Evolutionary conservation across 768 basidiomycete species (phyloP).

Genomic region (Rubroboletus satanas): DNA sequence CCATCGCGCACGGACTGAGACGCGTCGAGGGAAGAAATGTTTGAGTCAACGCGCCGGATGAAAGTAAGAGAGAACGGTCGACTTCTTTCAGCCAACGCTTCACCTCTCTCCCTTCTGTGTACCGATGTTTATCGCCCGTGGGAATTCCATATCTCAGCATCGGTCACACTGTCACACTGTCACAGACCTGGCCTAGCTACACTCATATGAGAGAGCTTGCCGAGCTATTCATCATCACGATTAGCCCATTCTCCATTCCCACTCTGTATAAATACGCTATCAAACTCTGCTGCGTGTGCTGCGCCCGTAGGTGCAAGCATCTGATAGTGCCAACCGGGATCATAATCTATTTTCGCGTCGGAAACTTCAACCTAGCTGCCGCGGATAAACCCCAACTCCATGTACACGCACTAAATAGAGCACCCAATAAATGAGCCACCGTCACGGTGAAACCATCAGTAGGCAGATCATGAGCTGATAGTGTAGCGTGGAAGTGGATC

Average conservation of each 20-base stretch:
- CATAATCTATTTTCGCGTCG: background rate
- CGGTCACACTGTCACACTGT: conserved; percentile 28
- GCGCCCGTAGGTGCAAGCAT: background rate
- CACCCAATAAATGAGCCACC: background rate
- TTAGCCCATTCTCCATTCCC: background rate
- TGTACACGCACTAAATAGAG: background rate
- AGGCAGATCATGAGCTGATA: background rate
- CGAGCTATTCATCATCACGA: too few relatives aligned
- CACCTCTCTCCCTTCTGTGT: conserved; percentile 25
- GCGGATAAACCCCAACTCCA: background rate
- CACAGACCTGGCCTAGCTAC: background rate
- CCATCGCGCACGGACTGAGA: conserved; percentile 43
- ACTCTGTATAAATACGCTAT: background rate
- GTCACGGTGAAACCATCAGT: background rate
- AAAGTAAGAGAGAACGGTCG: conserved; percentile 20
- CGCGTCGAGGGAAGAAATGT: conserved; percentile 24
- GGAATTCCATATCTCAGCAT: conserved; percentile 33
- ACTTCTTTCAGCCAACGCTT: conserved; percentile 8
- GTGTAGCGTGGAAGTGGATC: background rate
- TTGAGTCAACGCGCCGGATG: conserved; percentile 30
- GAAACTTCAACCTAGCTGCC: background rate
- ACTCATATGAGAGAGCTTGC: too few relatives aligned
- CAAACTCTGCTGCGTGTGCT: background rate
- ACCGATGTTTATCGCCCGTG: conserved; percentile 35
- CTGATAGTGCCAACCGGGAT: background rate